These are phyloP conservation scores for Glomus cerebriforme DNA, from an alignment of 192 early-diverging fungal genomes.

Conservation along the genomic window DNA sequence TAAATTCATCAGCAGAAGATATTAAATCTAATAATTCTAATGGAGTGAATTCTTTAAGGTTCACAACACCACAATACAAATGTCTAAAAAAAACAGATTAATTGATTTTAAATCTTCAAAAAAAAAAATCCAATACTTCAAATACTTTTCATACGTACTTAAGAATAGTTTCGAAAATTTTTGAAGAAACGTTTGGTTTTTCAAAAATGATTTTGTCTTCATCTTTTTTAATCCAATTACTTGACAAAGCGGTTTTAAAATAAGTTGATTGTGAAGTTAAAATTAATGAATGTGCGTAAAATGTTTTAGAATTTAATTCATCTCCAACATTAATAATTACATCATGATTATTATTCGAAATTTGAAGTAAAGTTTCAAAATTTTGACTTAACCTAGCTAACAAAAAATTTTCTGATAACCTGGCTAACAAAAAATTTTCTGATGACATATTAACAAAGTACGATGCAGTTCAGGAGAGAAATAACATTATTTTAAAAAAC, in stretches of 20 bases:
- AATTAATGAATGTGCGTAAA: constrained; percentile 2
- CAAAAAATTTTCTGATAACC: background rate
- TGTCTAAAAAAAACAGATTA: background rate
- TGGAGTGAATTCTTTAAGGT: background rate
- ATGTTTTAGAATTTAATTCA: background rate
- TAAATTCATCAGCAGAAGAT: background rate
- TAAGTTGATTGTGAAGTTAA: background rate
- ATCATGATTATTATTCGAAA: background rate
- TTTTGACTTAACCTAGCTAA: background rate
- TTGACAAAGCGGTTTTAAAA: background rate
- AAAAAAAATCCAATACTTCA: too few species aligned
- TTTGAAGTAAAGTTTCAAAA: background rate
- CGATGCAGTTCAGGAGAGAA: too few species aligned
- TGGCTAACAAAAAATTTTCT: background rate
- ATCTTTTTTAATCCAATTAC: constrained; percentile 5
- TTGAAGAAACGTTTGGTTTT: background rate
- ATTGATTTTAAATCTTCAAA: too few species aligned
- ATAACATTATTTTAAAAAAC: too few species aligned
- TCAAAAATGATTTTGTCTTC: background rate
- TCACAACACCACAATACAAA: background rate
- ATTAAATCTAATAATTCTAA: background rate
- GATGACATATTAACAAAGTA: too few species aligned
- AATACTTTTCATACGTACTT: background rate
- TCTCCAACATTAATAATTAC: background rate
- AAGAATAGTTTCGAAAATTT: background rate